A percentile compares a stretch with the other conserved stretches of the same genome.
phyloP scores from a whole-genome alignment of 805 yeast species.

The Pichia nanzhaoensis region DNA sequence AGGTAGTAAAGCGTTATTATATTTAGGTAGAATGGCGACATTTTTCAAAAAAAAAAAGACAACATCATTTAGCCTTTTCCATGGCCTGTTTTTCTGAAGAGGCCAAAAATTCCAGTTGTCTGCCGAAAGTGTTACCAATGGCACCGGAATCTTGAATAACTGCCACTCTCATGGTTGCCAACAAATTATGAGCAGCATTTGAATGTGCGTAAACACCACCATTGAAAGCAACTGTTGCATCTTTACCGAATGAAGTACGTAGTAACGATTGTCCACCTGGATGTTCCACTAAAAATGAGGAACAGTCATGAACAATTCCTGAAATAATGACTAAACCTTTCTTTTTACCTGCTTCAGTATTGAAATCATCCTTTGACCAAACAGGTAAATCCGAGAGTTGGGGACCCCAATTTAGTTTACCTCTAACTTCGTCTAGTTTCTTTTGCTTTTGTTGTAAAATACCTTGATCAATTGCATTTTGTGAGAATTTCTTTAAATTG shows the following conservation, averaged over 20 bases:
- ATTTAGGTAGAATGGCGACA: not conserved
- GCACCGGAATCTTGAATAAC: conserved; percentile 65
- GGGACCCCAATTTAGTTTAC: conserved; percentile 69
- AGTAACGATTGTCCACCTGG: conserved; percentile 80
- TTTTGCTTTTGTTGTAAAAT: conserved; percentile 77
- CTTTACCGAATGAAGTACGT: conserved; percentile 68
- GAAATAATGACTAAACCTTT: conserved; percentile 62
- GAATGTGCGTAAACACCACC: conserved; percentile 85
- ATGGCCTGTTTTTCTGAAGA: conserved; percentile 12
- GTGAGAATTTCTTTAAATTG: conserved; percentile 70
- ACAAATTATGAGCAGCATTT: conserved; percentile 77
- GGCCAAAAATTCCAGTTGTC: conserved; percentile 34
- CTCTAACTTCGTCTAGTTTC: conserved; percentile 59
- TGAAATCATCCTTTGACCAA: conserved; percentile 62
- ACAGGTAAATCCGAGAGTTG: conserved; percentile 60
- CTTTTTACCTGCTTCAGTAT: conserved; percentile 40
- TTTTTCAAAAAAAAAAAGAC: not conserved
- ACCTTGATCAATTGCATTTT: conserved; percentile 78
- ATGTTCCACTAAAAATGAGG: conserved; percentile 62
- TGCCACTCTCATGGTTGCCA: conserved; percentile 79
- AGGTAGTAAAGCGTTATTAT: not conserved
- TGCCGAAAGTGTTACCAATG: conserved; percentile 44
- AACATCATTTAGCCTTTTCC: conserved; percentile 1
- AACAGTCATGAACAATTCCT: conserved; percentile 75
- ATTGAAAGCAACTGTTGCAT: conserved; percentile 76